A percentile compares a stretch with the other conserved stretches of the same genome.
phyloP scores from a whole-genome alignment of 78 protist species.

The Trichosphaerium sp. region DNA sequence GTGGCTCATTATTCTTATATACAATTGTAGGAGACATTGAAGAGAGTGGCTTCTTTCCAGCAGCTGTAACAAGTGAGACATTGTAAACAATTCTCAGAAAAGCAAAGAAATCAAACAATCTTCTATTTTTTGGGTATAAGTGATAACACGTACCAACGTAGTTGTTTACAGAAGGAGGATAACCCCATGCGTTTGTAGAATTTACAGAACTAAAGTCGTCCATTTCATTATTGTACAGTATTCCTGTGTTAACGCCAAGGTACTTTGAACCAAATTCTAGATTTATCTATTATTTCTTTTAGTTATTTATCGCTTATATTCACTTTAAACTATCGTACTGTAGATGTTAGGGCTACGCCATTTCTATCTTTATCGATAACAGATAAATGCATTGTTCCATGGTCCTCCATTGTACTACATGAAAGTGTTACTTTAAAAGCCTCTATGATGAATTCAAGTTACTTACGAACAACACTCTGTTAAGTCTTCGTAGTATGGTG shows the following conservation, averaged over 20 bases:
- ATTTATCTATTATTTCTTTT: no score
- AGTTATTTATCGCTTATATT: no score
- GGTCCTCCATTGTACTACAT: not conserved
- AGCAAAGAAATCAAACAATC: not conserved
- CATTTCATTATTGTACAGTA: not conserved
- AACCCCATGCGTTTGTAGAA: no score
- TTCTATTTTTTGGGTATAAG: not conserved
- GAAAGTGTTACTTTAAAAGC: not conserved
- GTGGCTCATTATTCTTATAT: not conserved
- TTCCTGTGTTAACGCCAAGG: not conserved
- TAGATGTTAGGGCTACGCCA: not conserved
- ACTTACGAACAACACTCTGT: no score
- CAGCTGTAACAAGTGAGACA: not conserved
- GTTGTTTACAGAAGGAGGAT: no score
- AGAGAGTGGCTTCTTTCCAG: not conserved
- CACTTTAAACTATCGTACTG: no score
- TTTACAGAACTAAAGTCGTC: no score
- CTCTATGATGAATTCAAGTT: no score
- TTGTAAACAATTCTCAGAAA: not conserved
- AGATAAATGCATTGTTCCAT: conserved; percentile 1
- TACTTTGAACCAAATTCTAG: not conserved
- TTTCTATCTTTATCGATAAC: not conserved
- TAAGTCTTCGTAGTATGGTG: not conserved
- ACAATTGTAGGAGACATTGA: conserved; percentile 2
- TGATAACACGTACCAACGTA: not conserved